phyloP scores from a whole-genome alignment of 2,329 filamentous ascomycete species.

The Colletotrichum karsti region DNA sequence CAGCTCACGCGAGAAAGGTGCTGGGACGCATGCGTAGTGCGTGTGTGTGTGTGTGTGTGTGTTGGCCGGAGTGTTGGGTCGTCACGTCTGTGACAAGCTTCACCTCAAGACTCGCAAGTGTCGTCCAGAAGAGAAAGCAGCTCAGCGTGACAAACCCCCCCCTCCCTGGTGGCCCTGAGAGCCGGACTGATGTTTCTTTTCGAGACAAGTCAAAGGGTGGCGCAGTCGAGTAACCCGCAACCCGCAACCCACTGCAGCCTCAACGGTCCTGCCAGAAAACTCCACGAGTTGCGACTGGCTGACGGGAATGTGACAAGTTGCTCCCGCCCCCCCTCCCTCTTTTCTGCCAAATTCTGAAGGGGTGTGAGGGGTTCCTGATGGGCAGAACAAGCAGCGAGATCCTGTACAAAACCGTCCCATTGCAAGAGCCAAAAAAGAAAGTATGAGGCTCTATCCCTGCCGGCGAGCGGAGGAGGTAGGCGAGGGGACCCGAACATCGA shows the following conservation, averaged over 20 bases:
- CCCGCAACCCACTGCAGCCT: not conserved
- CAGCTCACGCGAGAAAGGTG: not conserved
- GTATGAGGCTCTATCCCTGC: not conserved
- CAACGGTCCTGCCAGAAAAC: constrained; percentile 23
- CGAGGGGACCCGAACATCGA: constrained; percentile 20
- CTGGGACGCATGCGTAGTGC: not conserved
- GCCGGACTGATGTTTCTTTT: constrained; percentile 23
- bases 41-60: too few relatives aligned
- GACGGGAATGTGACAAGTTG: constrained; percentile 27
- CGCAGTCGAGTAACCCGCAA: constrained; percentile 17
- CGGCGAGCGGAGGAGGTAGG: not conserved
- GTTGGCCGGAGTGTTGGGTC: not conserved
- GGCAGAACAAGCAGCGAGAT: constrained; percentile 20
- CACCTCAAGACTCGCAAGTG: constrained; percentile 27
- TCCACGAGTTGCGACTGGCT: constrained; percentile 26
- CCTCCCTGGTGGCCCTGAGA: not conserved
- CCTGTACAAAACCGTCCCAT: constrained; percentile 18
- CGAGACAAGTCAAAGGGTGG: constrained; percentile 21
- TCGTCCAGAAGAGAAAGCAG: constrained; percentile 26
- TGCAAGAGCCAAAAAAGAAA: not conserved
- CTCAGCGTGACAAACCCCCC: not conserved
- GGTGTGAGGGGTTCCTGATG: constrained; percentile 2
- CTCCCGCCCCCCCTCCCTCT: not conserved
- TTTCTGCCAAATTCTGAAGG: constrained; percentile 15
- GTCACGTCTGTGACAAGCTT: constrained; percentile 24